phyloP scores from a whole-genome alignment of 345 rosid species.

The Streptanthus diversifolius region DNA sequence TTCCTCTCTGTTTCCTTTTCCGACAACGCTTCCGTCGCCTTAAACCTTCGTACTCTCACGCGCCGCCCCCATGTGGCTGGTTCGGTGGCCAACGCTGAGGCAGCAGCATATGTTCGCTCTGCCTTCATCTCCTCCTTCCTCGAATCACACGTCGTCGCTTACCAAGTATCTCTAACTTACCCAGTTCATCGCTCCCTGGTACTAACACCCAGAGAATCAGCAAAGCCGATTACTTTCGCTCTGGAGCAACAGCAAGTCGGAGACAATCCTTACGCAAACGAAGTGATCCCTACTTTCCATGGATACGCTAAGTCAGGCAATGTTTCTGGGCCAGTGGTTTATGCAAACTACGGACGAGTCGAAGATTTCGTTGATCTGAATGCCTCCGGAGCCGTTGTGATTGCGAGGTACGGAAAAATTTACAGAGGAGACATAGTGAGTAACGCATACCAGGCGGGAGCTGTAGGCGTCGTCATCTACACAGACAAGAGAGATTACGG shows the following conservation, averaged over 20 bases:
- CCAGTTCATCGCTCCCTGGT: conserved; percentile 60
- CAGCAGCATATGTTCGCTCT: conserved; percentile 57
- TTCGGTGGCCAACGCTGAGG: conserved; percentile 68
- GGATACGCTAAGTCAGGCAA: conserved; percentile 78
- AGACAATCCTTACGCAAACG: conserved; percentile 60
- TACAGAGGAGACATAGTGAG: conserved; percentile 74
- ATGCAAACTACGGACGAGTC: conserved; percentile 67
- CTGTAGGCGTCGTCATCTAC: conserved; percentile 58
- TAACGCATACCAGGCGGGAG: conserved; percentile 63
- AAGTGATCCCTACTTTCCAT: conserved; percentile 71
- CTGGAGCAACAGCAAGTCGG: conserved; percentile 53
- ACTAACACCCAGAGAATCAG: conserved; percentile 33
- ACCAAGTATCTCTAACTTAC: conserved; percentile 61
- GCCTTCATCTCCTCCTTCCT: conserved; percentile 43
- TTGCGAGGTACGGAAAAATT: conserved; percentile 67
- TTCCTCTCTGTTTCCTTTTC: conserved; percentile 54
- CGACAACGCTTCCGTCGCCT: conserved; percentile 57
- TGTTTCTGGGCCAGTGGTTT: conserved; percentile 52
- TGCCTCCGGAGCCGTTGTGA: conserved; percentile 43
- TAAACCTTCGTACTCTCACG: conserved; percentile 66
- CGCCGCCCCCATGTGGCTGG: conserved; percentile 82
- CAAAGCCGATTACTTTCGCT: conserved; percentile 36
- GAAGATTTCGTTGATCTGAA: conserved; percentile 57
- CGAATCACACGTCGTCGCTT: conserved; percentile 44
- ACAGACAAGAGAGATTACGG: conserved; percentile 68